Conservation (phyloP, 2,329 filamentous ascomycete species). For the Ciborinia camelliae region DNA sequence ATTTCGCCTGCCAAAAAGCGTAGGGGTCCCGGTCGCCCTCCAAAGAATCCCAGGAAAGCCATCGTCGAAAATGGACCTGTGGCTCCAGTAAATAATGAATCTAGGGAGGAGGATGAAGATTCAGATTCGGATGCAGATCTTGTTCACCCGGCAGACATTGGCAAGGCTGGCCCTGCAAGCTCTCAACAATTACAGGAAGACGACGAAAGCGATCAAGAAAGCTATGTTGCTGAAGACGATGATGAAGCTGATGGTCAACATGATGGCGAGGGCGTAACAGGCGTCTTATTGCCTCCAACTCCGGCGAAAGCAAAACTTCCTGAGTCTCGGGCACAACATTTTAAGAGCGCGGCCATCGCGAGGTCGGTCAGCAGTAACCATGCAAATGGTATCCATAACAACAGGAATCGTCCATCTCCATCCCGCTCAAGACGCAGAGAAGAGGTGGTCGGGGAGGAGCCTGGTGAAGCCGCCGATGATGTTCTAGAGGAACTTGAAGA, state of each 20-base stretch:
- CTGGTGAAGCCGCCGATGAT: background rate
- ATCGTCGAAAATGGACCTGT: background rate
- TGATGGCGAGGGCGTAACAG: background rate
- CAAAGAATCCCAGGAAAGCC: constrained; percentile 5
- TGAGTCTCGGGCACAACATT: background rate
- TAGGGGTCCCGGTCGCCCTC: constrained; percentile 17
- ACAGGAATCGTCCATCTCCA: background rate
- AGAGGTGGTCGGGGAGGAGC: background rate
- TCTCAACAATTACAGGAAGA: background rate
- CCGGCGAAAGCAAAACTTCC: background rate
- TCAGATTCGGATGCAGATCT: background rate
- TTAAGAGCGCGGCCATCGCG: background rate
- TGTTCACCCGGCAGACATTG: background rate
- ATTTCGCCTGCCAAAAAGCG: constrained; percentile 13
- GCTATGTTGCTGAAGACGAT: background rate
- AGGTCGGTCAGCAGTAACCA: background rate
- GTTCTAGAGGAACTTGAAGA: background rate
- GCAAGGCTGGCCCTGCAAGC: background rate
- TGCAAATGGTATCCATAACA: background rate
- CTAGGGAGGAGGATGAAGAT: background rate
- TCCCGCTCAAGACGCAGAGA: background rate
- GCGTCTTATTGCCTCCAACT: background rate
- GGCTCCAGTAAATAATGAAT: background rate
- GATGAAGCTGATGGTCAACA: background rate
- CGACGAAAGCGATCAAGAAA: background rate